Evolutionary conservation across 441 rosid genomes (phyloP).

Genomic region (Theobroma grandiflorum): DNA sequence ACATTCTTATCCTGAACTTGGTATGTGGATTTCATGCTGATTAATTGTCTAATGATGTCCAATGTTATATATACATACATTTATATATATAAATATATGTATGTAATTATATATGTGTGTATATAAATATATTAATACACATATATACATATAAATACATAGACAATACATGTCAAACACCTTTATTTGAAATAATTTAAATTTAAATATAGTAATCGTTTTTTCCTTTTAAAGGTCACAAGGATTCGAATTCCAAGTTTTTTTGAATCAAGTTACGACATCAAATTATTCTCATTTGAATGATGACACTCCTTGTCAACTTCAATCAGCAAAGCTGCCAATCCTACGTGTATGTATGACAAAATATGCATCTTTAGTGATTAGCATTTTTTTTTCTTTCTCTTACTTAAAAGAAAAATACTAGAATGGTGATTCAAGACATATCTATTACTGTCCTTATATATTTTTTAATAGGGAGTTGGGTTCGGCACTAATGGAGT

Average conservation of each 20-base stretch:
- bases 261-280: constrained; percentile 5
- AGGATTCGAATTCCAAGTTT: constrained; percentile 6
- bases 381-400: no score
- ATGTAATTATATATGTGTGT: no score
- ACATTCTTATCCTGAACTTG: no score
- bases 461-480: neutral
- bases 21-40: no score
- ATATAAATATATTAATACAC: no score
- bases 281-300: neutral
- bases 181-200: neutral
- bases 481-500: neutral
- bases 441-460: neutral
- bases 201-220: neutral
- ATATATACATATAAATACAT: no score
- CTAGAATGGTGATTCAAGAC: neutral
- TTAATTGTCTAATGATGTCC: no score
- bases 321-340: neutral
- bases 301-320: neutral
- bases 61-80: no score
- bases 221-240: neutral
- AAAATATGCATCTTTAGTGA: neutral
- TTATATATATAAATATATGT: no score
- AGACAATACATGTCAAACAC: no score
- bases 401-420: no score
- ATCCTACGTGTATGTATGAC: neutral